A percentile compares a stretch with the other conserved stretches of the same genome.
phyloP scores from a whole-genome alignment of 225 moss, liverwort and hornwort species.

The Lunularia cruciata region DNA sequence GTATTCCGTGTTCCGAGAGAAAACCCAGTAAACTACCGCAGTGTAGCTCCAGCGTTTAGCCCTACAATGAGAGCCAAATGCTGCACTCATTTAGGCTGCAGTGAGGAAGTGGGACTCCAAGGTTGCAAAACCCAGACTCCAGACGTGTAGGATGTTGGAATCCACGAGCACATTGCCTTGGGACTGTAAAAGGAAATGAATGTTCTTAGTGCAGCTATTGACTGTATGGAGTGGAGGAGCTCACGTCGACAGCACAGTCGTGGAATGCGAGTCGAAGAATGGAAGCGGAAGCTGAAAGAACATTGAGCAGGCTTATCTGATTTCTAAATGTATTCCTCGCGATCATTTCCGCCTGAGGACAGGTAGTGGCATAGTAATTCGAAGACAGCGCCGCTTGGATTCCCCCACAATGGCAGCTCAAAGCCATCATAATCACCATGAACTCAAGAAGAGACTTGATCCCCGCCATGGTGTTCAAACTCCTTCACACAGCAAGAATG shows the following conservation, averaged over 20 bases:
- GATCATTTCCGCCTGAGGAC: slow-evolving; percentile 28
- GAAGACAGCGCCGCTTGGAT: slow-evolving; percentile 17
- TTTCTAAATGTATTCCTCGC: slow-evolving; percentile 17
- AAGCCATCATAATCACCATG: background rate
- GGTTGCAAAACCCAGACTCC: background rate
- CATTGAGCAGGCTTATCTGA: slow-evolving; percentile 33
- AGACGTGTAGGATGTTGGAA: too few relatives aligned
- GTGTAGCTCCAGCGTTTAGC: too few relatives aligned
- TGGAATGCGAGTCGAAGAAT: slow-evolving; percentile 50
- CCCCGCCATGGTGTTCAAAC: background rate
- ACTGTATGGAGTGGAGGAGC: background rate
- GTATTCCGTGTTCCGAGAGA: too few relatives aligned
- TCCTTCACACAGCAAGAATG: too few relatives aligned
- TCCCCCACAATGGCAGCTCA: background rate
- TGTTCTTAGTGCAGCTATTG: too few relatives aligned
- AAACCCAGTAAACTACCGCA: too few relatives aligned
- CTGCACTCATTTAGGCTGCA: too few relatives aligned
- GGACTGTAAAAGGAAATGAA: background rate
- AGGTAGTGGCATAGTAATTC: slow-evolving; percentile 24
- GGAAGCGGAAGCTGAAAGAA: slow-evolving; percentile 34
- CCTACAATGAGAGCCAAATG: too few relatives aligned
- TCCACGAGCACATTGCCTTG: too few relatives aligned
- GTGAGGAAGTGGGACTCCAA: too few relatives aligned
- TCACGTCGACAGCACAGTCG: slow-evolving; percentile 42
- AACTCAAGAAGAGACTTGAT: background rate